Percentiles rank a stretch among this genome's conserved stretches.
phyloP scores from a whole-genome alignment of 352 stramenopile genomes.

The Phytophthora pisi region DNA sequence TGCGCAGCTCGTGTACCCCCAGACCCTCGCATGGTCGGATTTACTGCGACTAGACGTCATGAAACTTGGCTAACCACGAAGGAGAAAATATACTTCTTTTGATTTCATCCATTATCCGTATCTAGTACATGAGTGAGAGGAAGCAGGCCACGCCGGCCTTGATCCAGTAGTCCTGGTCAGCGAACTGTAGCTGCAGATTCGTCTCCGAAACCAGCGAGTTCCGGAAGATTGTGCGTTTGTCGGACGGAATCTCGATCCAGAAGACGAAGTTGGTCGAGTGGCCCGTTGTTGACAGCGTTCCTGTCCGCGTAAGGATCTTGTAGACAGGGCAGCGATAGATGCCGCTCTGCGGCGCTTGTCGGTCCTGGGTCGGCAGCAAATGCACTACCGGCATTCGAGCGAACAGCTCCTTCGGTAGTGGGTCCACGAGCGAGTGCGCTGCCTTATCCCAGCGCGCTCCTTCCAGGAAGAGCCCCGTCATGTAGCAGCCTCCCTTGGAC shows the following conservation, averaged over 20 bases:
- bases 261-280: constrained; percentile 98
- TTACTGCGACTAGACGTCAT: constrained; percentile 25
- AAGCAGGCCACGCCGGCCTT: constrained; percentile 96
- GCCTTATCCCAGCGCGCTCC: constrained; percentile 89
- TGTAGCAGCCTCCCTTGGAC: constrained; percentile 86
- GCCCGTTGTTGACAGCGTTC: constrained; percentile 95
- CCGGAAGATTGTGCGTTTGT: constrained; percentile 76
- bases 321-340: constrained; percentile 96
- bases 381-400: constrained; percentile 91
- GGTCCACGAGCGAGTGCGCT: constrained; percentile 82
- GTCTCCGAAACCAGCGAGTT: constrained; percentile 94
- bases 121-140: constrained; percentile 91
- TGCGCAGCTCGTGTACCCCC: constrained; percentile 33
- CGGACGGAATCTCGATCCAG: constrained; percentile 95
- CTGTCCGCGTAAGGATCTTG: constrained; percentile 94
- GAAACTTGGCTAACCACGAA: constrained; percentile 27
- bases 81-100: background rate
- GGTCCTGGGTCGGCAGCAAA: constrained; percentile 84
- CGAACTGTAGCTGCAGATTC: constrained; percentile 90
- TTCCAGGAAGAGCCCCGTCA: constrained; percentile 92
- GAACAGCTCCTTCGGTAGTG: constrained; percentile 92
- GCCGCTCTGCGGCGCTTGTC: constrained; percentile 70
- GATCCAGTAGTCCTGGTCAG: constrained; percentile 95
- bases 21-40: constrained; percentile 29
- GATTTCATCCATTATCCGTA: background rate